Base-by-base conservation (phyloP, 148 eudicot genomes). In the Vaccinium vitisidaea region DNA sequence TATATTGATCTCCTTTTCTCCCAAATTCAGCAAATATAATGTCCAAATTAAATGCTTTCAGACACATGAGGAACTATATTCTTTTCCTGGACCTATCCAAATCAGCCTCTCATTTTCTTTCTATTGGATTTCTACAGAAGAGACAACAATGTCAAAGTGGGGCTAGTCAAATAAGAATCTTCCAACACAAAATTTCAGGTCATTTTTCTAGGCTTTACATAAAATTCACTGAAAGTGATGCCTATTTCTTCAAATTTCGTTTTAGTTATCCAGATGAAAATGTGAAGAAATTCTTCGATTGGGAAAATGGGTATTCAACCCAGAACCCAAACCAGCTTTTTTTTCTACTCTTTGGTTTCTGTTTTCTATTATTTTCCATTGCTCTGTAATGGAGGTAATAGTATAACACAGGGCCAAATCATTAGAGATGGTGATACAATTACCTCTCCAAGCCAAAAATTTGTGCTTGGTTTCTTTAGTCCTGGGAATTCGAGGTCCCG, bases 381-480 rank as follows among this genome's bases (percentile, higher is more conserved):
- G 14, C 27, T 82, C 25, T 61, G 83, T 69, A 32, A 36, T 30
- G 87, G 88, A 30, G 25, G 43, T 53, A 63, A 85, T 69, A 87
- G 49, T 25, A 84, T 92, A 46, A 3, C 56, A 73, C 88, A 90
- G 83, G 91, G 88, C 53, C 61, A 83, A 21, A 30, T 58, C 2
- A 54, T 92, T 23, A 88, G 65, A 79, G 94, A 92, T 86, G 91
- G 91, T 0, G 84, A 94, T 30, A 89, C 90, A 80, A 88, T 92
- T 32, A n/a, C 79, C 32, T 94, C 97, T 63, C 7, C 85, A n/a
- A 76, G 67, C 59, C 82, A 88, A 46, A 58, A 56, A 0, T 95
- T 90, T 76, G 84, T 78, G 49, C 90, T 95, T 12, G 98, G 98
- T 3, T 93, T 95, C 84, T 95, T 93, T 84, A 89, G 91, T 77